These are phyloP conservation scores for Neonothopanus nambi DNA, from an alignment of 1,284 basidiomycete genomes.

Conservation along the genomic window DNA sequence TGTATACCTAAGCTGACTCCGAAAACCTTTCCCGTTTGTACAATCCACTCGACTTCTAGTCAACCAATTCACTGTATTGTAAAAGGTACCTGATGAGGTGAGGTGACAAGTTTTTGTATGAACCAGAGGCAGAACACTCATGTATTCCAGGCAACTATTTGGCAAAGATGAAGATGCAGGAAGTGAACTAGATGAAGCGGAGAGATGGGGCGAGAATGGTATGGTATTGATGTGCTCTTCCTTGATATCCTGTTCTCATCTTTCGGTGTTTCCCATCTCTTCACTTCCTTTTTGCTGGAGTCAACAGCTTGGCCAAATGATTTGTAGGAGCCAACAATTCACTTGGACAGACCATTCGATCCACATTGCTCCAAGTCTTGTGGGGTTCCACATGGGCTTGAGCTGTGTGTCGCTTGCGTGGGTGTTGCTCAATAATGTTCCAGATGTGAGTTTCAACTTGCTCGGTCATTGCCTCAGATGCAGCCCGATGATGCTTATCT, in stretches of 20 bases:
- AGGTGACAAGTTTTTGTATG: constrained; percentile 28
- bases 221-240: constrained; percentile 7
- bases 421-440: constrained; percentile 6
- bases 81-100: constrained; percentile 97
- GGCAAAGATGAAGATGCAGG: constrained; percentile 85
- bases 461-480: constrained; percentile 10
- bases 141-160: constrained; percentile 77
- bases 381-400: too few relatives aligned
- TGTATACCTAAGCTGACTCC: constrained; percentile 88
- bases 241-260: not conserved
- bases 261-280: not conserved
- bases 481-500: not conserved
- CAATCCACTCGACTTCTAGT: constrained; percentile 95
- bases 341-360: not conserved
- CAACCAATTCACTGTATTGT: constrained; percentile 98
- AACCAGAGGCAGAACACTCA: not conserved
- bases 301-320: constrained; percentile 6
- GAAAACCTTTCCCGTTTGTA: constrained; percentile 97
- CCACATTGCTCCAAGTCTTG: too few relatives aligned
- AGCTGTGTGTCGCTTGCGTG: not conserved
- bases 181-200: constrained; percentile 81
- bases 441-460: constrained; percentile 4
- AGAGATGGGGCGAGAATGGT: constrained; percentile 89
- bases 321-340: constrained; percentile 11
- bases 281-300: not conserved